These are phyloP conservation scores for Bacterosira constricta DNA, from an alignment of 108 stramenopile genomes.

Conservation along the genomic window DNA sequence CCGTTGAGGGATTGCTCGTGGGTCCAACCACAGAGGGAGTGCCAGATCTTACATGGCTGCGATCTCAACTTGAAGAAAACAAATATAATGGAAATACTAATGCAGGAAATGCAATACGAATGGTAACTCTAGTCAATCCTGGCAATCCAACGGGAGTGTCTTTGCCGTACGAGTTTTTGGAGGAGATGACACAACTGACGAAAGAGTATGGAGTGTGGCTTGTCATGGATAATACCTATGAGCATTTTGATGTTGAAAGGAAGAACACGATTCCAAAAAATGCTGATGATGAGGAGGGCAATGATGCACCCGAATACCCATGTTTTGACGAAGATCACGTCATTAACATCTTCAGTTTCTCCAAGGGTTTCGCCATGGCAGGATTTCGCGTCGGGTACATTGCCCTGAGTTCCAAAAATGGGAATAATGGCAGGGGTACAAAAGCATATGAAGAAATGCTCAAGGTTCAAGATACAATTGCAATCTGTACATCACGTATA, in stretches of 20 bases:
- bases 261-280: conserved; percentile 40
- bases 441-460: conserved; percentile 62
- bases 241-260: conserved; percentile 77
- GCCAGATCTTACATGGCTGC: conserved; percentile 65
- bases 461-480: conserved; percentile 88
- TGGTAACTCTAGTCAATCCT: conserved; percentile 92
- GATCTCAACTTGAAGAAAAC: conserved; percentile 45
- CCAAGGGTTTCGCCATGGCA: conserved; percentile 89
- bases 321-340: conserved; percentile 76
- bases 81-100: not conserved
- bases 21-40: conserved; percentile 63
- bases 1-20: conserved; percentile 58
- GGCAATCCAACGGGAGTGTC: conserved; percentile 93
- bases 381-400: conserved; percentile 95
- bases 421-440: conserved; percentile 12
- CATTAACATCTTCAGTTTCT: conserved; percentile 88
- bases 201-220: conserved; percentile 74
- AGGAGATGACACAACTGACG: conserved; percentile 73
- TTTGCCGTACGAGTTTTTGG: conserved; percentile 56
- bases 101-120: conserved; percentile 47
- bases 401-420: conserved; percentile 53
- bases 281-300: conserved; percentile 39
- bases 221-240: conserved; percentile 93
- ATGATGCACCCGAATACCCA: conserved; percentile 19
- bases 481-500: conserved; percentile 86